phyloP scores from a whole-genome alignment of 108 stramenopile genomes.

The Conticribra weissflogii region DNA sequence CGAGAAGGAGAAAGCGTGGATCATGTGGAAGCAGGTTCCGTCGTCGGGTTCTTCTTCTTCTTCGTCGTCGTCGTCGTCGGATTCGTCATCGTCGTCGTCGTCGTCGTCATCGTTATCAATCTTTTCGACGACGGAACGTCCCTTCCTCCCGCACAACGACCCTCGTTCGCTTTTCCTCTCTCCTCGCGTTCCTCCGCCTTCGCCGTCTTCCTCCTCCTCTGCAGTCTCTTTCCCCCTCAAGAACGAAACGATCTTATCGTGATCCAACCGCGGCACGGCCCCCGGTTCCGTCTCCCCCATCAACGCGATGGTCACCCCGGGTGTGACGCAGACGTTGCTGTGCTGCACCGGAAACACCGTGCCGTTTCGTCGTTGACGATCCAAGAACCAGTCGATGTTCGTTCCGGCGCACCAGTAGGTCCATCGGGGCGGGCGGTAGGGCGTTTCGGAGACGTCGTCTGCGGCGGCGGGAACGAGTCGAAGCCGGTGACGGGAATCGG shows the following conservation, averaged over 20 bases:
- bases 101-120: too few species aligned
- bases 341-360: constrained; percentile 38
- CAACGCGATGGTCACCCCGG: constrained; percentile 41
- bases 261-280: constrained; percentile 37
- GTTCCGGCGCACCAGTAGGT: constrained; percentile 50
- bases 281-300: constrained; percentile 24
- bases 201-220: too few species aligned
- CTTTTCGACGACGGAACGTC: constrained; percentile 29
- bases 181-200: too few species aligned
- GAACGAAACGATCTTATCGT: constrained; percentile 45
- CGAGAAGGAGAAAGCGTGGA: constrained; percentile 26
- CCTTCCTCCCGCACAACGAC: constrained; percentile 28
- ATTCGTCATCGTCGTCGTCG: neutral
- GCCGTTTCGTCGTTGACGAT: constrained; percentile 32
- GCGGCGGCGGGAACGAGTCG: neutral
- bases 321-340: constrained; percentile 44
- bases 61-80: constrained; percentile 7
- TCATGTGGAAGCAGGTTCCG: constrained; percentile 43
- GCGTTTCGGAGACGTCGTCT: constrained; percentile 5
- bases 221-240: constrained; percentile 7
- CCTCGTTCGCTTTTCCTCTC: too few species aligned
- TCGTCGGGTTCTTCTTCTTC: constrained; percentile 47
- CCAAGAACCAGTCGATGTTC: constrained; percentile 49
- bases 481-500: neutral
- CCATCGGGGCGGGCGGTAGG: constrained; percentile 40